Conservation (phyloP, 129 eudicot species). For the Daucus carota region DNA sequence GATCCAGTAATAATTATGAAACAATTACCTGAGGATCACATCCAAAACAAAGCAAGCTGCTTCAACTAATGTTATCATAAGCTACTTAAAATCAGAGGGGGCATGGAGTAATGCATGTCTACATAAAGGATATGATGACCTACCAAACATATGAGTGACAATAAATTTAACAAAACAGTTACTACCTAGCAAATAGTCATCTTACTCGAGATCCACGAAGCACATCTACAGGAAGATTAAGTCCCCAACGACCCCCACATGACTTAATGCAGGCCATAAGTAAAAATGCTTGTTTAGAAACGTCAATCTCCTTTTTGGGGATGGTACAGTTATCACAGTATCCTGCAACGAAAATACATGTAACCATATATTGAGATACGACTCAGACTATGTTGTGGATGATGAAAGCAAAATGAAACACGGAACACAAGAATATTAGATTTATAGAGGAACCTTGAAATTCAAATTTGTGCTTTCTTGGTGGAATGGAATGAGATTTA, state of each 20-base stretch:
- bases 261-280: slow-evolving; percentile 67
- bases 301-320: slow-evolving; percentile 54
- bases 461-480: not conserved
- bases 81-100: not conserved
- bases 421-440: not conserved
- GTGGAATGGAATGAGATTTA: not conserved
- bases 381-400: not conserved
- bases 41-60: not conserved
- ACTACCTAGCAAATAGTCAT: not conserved
- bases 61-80: not conserved
- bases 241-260: slow-evolving; percentile 88
- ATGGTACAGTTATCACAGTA: slow-evolving; percentile 85
- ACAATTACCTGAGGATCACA: not conserved
- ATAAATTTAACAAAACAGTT: not conserved
- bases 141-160: not conserved
- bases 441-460: not conserved
- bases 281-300: slow-evolving; percentile 84
- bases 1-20: not conserved
- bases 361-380: not conserved
- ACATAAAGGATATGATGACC: not conserved
- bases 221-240: slow-evolving; percentile 75
- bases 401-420: not conserved
- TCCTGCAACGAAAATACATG: slow-evolving; percentile 37
- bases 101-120: not conserved
- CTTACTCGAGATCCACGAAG: slow-evolving; percentile 99